phyloP scores from a whole-genome alignment of 345 rosid genomes.

The Populus tremula region DNA sequence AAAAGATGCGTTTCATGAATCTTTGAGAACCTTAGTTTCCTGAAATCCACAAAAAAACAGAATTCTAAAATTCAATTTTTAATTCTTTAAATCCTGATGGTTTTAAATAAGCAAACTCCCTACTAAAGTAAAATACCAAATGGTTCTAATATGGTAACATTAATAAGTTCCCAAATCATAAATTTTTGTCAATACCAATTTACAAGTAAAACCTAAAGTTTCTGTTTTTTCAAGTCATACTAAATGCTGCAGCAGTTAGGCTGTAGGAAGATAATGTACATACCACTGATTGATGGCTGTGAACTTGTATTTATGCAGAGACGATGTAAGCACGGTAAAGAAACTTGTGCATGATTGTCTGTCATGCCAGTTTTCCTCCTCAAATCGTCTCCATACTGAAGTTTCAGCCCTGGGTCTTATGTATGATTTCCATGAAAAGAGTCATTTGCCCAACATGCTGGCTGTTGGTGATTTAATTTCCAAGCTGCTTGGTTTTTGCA shows the following conservation, averaged over 20 bases:
- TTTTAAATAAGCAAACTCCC: background rate
- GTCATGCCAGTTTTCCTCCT: constrained; percentile 73
- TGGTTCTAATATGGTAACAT: background rate
- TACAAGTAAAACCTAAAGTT: background rate
- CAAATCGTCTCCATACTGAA: constrained; percentile 96
- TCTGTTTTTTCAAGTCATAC: background rate
- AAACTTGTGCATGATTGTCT: constrained; percentile 92
- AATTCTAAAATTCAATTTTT: background rate
- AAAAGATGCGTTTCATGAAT: background rate
- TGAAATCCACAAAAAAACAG: background rate
- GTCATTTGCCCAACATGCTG: constrained; percentile 80
- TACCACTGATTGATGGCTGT: constrained; percentile 24
- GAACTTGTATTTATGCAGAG: constrained; percentile 56
- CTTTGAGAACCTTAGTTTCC: background rate
- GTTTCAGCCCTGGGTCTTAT: constrained; percentile 99
- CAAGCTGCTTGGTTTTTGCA: constrained; percentile 68
- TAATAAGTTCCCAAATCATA: background rate
- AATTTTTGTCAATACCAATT: background rate
- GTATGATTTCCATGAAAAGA: constrained; percentile 96
- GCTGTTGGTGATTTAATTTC: constrained; percentile 55
- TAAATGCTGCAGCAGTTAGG: background rate
- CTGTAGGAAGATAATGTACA: background rate
- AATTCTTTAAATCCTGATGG: background rate
- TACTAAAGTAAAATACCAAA: background rate
- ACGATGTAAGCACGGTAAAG: constrained; percentile 90